Percentiles rank a stretch among this genome's conserved stretches.
Evolutionary conservation across 257 asterid genomes (phyloP).

Genomic region (Rehmannia glutinosa): DNA sequence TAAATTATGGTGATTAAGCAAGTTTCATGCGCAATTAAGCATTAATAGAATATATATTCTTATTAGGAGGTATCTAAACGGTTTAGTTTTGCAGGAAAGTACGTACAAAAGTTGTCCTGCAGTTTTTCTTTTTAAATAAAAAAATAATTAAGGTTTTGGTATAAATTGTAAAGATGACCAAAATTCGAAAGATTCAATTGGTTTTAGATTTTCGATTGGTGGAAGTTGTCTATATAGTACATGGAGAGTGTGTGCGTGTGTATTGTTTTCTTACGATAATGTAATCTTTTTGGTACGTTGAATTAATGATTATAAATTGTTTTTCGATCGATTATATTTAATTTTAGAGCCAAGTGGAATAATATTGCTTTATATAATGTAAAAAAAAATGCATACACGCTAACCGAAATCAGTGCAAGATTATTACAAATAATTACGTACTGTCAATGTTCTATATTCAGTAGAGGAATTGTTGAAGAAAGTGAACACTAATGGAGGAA

Average conservation of each 20-base stretch:
- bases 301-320: not conserved
- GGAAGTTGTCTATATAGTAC: not conserved
- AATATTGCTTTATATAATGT: not conserved
- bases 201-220: not conserved
- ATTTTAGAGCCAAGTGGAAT: not conserved
- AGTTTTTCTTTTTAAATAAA: no score
- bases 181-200: not conserved
- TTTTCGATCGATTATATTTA: not conserved
- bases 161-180: no score
- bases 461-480: no score
- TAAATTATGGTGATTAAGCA: slow-evolving; percentile 3
- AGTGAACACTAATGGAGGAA: no score
- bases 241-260: not conserved
- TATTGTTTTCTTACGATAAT: not conserved
- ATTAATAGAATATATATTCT: not conserved
- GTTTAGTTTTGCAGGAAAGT: slow-evolving; percentile 11
- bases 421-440: not conserved
- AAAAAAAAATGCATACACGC: not conserved
- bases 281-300: no score
- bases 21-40: slow-evolving; percentile 8
- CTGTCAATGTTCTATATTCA: no score
- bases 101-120: no score
- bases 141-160: no score
- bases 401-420: no score
- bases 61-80: not conserved